These are phyloP conservation scores for Eucalyptus polyanthemos DNA, from an alignment of 345 rosid genomes.

Conservation along the genomic window DNA sequence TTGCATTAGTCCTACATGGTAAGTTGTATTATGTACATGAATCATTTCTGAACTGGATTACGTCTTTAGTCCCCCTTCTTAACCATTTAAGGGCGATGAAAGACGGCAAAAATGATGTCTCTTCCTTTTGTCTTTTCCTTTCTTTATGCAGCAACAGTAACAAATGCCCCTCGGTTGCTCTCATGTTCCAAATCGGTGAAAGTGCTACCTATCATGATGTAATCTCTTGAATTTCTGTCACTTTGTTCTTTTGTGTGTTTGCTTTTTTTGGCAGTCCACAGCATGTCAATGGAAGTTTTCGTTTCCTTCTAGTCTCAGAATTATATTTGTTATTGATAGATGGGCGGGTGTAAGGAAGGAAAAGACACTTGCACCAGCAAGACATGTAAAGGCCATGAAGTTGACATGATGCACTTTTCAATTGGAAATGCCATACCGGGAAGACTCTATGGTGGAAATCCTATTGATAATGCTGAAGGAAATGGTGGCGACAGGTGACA, in stretches of 20 bases:
- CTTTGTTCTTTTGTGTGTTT: not conserved
- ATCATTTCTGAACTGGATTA: not conserved
- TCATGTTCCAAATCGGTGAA: slow-evolving; percentile 90
- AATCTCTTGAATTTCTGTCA: slow-evolving; percentile 2
- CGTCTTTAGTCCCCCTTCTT: not conserved
- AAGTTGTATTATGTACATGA: not conserved
- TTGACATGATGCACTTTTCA: slow-evolving; percentile 97
- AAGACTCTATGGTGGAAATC: slow-evolving; percentile 88
- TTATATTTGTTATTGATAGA: slow-evolving; percentile 17
- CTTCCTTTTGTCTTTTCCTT: not conserved
- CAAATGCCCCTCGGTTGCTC: slow-evolving; percentile 82
- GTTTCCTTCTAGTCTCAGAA: not conserved
- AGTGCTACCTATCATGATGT: slow-evolving; percentile 83
- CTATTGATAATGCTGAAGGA: slow-evolving; percentile 58
- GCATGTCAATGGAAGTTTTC: not conserved
- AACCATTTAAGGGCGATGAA: not conserved
- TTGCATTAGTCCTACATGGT: not conserved
- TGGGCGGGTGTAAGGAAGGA: slow-evolving; percentile 91
- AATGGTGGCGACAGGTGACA: slow-evolving; percentile 90
- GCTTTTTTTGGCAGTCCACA: not conserved
- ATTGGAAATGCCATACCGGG: slow-evolving; percentile 96
- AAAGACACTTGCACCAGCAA: slow-evolving; percentile 62
- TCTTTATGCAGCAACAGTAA: slow-evolving; percentile 46
- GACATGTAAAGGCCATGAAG: slow-evolving; percentile 93
- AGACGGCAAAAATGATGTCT: not conserved